Percentiles rank a stretch among this genome's conserved stretches.
Evolutionary conservation across 495 filamentous ascomycete genomes (phyloP).

Genomic region (Rostrohypoxylon terebratum): DNA sequence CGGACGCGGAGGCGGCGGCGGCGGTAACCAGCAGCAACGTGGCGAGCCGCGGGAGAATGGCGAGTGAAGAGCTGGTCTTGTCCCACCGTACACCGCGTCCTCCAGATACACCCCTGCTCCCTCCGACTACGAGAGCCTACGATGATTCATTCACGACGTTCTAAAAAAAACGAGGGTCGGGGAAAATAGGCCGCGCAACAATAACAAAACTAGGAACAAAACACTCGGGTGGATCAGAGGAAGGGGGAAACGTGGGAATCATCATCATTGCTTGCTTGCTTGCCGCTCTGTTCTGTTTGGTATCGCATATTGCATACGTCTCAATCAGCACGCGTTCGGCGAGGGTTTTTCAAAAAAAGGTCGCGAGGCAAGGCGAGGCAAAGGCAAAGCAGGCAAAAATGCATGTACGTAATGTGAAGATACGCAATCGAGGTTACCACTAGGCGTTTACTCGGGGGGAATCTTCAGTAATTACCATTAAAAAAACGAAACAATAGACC

Average conservation of each 20-base stretch:
- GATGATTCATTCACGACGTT: too few relatives aligned
- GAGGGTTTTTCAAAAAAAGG: slow-evolving; percentile 1
- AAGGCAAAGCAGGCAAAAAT: too few relatives aligned
- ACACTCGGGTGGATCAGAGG: neutral
- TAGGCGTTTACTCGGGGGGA: slow-evolving; percentile 9
- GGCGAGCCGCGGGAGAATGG: slow-evolving; percentile 45
- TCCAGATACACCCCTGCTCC: neutral
- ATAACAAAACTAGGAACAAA: too few relatives aligned
- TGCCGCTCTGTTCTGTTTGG: neutral
- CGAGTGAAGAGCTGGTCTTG: slow-evolving; percentile 19
- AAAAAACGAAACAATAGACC: slow-evolving; percentile 1
- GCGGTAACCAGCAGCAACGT: slow-evolving; percentile 42
- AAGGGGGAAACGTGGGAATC: neutral
- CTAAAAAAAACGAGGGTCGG: too few relatives aligned
- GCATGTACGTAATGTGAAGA: neutral
- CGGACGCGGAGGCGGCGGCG: slow-evolving; percentile 46
- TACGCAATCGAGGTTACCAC: slow-evolving; percentile 6
- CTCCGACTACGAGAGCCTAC: too few relatives aligned
- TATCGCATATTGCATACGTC: neutral
- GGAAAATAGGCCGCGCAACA: too few relatives aligned
- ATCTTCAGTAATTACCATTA: neutral
- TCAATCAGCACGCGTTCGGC: neutral
- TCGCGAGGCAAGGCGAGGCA: slow-evolving; percentile 1
- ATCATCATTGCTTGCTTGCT: slow-evolving; percentile 3
- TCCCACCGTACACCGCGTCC: neutral